Evolutionary conservation across 805 yeast genomes (phyloP), one percentile per base, ranked within the genome.

Genomic region (Barnettozyma siamensis): DNA sequence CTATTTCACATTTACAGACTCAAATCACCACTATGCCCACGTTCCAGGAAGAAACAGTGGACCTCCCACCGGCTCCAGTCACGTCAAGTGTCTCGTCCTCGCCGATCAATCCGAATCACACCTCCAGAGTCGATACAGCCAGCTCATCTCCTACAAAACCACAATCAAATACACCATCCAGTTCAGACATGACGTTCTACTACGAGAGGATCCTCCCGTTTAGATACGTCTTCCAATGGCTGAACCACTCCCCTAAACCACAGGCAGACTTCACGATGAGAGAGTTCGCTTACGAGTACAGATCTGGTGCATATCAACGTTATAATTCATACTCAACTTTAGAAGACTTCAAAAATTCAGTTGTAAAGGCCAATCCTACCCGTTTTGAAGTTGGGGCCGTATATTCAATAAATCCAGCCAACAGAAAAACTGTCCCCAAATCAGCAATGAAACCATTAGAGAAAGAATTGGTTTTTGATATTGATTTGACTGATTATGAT

Each of bases 401-500:
- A 4, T 93, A 88, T 58, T 73, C 87, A 2, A 80, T 83, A 13
- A 87, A 86, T 47, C 99, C 98, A n/a, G 78, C 77, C 42, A 86
- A 88, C 44, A 72, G 95, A 40, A 89, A 86, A 55, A 71, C 79
- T 8, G 67, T 88, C 13, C 77, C 94, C 16, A 85, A 85, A 51
- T 72, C 72, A 24, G 83, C 86, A 18, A 76, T 88, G 81, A 80
- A 78, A 53, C 93, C 99, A 1, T 54, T 82, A 27, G 71, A 77
- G 49, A 93, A 93, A 60, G 99, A 93, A 60, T 70, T 93, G 43
- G 96, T 89, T 7, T 83, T 93, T 50, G 99, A 93, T 78, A 91
- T 93, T 49, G 99, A 93, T 81, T 78, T 93, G 71, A 93, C 96
- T 20, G 99, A 93, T 67, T 93, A 93, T 60, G 98, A 91, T 63